A percentile compares a stretch with the other conserved stretches of the same genome.
phyloP scores from a whole-genome alignment of 169 alveolate species.

The Besnoitia besnoiti region DNA sequence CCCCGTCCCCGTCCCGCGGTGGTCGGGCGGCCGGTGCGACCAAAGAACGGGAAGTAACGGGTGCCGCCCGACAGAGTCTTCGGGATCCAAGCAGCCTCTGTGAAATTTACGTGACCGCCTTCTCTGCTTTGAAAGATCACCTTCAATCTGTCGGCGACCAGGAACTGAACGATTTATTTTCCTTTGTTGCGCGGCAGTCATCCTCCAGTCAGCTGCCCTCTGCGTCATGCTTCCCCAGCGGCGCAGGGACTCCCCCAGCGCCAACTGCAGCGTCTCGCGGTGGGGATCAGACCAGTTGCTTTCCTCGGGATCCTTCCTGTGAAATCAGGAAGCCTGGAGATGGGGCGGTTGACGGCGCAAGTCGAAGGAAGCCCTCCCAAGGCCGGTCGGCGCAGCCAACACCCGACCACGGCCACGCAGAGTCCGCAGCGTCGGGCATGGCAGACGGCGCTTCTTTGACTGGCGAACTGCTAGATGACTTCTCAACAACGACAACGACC shows the following conservation, averaged over 20 bases:
- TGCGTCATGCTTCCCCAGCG: background rate
- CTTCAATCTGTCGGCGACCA: background rate
- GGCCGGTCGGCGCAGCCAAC: background rate
- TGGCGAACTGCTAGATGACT: background rate
- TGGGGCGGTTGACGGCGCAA: background rate
- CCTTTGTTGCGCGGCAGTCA: background rate
- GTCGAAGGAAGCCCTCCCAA: background rate
- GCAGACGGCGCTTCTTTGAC: background rate
- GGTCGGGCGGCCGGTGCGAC: background rate
- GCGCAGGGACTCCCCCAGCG: background rate
- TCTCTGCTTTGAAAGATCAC: constrained; percentile 3
- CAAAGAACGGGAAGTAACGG: background rate
- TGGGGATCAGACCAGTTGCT: background rate
- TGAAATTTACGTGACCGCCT: background rate
- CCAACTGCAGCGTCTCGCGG: background rate
- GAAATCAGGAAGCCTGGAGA: background rate
- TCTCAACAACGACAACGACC: background rate
- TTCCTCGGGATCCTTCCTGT: background rate
- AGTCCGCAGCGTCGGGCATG: background rate
- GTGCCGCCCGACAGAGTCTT: background rate
- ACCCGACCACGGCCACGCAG: background rate
- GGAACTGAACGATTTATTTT: background rate
- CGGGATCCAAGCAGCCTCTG: background rate
- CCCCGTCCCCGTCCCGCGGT: background rate
- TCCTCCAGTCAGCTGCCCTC: background rate